Evolutionary conservation across 257 asterid species (phyloP).

Genomic region (Solanum virginianum): DNA sequence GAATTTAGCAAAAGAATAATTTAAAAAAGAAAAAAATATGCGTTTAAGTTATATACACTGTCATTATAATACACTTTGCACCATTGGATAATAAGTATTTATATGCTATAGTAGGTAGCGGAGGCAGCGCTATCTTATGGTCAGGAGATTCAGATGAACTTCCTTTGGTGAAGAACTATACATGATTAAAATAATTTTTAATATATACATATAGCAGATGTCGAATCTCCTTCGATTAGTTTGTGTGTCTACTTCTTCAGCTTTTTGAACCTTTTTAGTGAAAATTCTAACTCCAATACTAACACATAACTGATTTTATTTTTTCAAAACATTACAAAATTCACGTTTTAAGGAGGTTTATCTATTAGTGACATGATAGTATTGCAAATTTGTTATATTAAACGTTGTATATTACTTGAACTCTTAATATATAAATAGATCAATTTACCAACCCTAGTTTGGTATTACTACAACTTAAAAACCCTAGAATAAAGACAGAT

Average conservation of each 20-base stretch:
- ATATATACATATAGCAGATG: no score
- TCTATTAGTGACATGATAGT: not conserved
- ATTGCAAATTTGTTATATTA: not conserved
- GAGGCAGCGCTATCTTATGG: no score
- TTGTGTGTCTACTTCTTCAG: no score
- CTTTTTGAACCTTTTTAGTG: no score
- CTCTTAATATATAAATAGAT: not conserved
- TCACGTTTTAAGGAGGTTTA: not conserved
- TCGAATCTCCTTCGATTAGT: no score
- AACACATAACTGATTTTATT: not conserved
- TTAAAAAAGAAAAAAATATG: not conserved
- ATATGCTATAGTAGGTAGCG: not conserved
- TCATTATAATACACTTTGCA: not conserved
- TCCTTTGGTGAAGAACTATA: no score
- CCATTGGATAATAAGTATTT: not conserved
- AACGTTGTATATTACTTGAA: not conserved
- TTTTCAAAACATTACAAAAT: not conserved
- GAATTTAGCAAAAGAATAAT: not conserved
- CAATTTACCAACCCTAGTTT: not conserved
- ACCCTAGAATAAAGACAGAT: not conserved
- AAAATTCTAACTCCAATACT: no score
- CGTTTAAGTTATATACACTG: not conserved
- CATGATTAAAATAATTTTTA: no score
- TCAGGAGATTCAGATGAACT: no score
- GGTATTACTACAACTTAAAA: not conserved